Evolutionary conservation across 2,329 filamentous ascomycete species (phyloP), one percentile per base, ranked within the genome.

Genomic region (Neoascochyta sp.): DNA sequence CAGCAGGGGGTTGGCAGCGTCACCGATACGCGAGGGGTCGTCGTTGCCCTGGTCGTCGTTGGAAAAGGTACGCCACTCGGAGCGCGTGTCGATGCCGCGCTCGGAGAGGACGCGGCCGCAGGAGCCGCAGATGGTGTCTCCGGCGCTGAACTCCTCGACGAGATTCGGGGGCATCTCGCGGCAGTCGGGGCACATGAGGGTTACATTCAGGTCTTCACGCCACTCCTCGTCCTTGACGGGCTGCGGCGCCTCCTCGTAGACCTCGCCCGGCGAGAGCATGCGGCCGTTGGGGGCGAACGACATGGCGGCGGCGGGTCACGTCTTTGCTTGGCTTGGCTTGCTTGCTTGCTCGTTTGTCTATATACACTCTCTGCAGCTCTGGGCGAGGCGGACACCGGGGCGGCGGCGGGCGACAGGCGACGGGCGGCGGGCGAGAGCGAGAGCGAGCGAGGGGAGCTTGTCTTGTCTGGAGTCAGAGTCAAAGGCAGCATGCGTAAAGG

Each of bases 1-100:
- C 35, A 95, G 75, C 23, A 98, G 80, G 31, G 86, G 83, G 57
- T 96, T 95, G 39, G 83, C 82, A 5, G 84, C 86, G 51, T 96
- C 92, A 70, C 92, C 92, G 45, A 98, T 90, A 87, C 92, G 92
- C 36, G 88, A 95, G 4, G 93, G 92, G 49, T 98, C 92, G 52
- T 96, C 93, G 56, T 86, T 89, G 55, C 86, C 87, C 63, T 95
- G 87, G 61, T 98, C 93, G 57, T 98, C 92, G 61, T 96, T 96
- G 59, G 89, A 88, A 68, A 98, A 98, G 1, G 92, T 98, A 60
- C 92, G 86, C 92, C 92, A 98, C 69, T 98, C 92, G 26, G 88
- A 95, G 41, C 93, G 84, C 39, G 86, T 93, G 60, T 98, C 93
- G 57, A 98, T 89, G 60, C 92, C 88, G 46, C 87, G 83, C 55